Conservation (phyloP, 352 stramenopile species). For the Peronospora belbahrii region DNA sequence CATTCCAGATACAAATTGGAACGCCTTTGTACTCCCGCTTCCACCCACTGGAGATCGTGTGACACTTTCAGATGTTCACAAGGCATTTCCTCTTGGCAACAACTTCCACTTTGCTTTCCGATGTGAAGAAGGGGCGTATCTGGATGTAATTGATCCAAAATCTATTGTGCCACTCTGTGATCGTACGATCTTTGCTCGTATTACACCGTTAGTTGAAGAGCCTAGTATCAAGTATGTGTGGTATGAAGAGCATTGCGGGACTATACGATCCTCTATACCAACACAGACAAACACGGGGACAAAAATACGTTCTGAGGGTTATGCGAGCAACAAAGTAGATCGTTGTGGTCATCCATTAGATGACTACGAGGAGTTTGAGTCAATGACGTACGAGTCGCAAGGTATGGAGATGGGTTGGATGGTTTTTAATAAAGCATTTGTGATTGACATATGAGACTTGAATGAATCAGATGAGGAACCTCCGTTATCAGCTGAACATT, state of each 20-base stretch:
- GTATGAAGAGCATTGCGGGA: conserved; percentile 14
- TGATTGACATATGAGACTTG: background rate
- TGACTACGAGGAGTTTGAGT: conserved; percentile 56
- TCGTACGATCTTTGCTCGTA: conserved; percentile 60
- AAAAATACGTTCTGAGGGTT: conserved; percentile 19
- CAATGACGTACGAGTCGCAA: conserved; percentile 42
- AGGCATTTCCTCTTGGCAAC: conserved; percentile 59
- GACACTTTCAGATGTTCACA: conserved; percentile 49
- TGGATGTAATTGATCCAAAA: conserved; percentile 65
- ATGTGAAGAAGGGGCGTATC: conserved; percentile 53
- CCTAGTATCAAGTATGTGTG: conserved; percentile 38
- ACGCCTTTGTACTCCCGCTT: conserved; percentile 50
- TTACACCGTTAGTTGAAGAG: conserved; percentile 51
- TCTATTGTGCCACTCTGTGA: conserved; percentile 54
- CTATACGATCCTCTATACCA: background rate
- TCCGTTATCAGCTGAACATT: conserved; percentile 8
- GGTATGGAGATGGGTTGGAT: conserved; percentile 10
- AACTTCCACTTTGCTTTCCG: conserved; percentile 74
- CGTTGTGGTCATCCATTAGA: conserved; percentile 15
- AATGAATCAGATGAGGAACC: conserved; percentile 29
- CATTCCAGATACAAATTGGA: conserved; percentile 53
- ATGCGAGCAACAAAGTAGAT: conserved; percentile 21
- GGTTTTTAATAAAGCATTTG: background rate
- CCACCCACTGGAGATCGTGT: conserved; percentile 20
- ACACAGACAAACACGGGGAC: conserved; percentile 1